Evolutionary conservation across 352 stramenopile species (phyloP).

Genomic region (Phytopythium sindhum): DNA sequence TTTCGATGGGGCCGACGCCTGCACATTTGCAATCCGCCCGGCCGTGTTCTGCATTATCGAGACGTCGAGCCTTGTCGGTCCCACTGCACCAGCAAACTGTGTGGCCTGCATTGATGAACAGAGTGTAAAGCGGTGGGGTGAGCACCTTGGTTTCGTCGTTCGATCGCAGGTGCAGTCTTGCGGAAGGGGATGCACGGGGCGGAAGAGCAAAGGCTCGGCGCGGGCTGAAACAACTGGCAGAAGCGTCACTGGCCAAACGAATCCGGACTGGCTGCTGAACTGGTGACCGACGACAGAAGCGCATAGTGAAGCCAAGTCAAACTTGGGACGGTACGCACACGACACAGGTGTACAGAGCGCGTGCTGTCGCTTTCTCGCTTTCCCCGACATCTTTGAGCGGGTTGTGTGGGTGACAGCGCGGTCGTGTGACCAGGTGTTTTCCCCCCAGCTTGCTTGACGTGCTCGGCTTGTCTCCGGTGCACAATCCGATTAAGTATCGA

Average conservation of each 20-base stretch:
- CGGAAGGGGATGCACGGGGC: not conserved
- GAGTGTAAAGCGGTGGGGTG: no score
- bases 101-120: no score
- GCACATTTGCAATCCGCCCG: no score
- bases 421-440: not conserved
- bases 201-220: not conserved
- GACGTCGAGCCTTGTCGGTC: no score
- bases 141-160: constrained; percentile 12
- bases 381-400: not conserved
- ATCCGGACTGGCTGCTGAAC: not conserved
- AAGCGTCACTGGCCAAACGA: not conserved
- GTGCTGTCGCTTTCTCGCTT: constrained; percentile 5
- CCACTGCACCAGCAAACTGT: no score
- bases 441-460: not conserved
- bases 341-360: not conserved
- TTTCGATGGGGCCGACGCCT: no score
- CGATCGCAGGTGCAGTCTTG: constrained; percentile 16
- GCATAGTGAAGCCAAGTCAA: constrained; percentile 3
- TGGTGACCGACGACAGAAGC: not conserved
- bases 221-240: not conserved
- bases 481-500: not conserved
- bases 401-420: not conserved
- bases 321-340: not conserved
- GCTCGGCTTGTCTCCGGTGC: not conserved
- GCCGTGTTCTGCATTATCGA: no score